Evolutionary conservation across 176 grass and related monocot genomes (phyloP), one percentile per base, ranked within the genome.

Genomic region (Triticum monococcum): DNA sequence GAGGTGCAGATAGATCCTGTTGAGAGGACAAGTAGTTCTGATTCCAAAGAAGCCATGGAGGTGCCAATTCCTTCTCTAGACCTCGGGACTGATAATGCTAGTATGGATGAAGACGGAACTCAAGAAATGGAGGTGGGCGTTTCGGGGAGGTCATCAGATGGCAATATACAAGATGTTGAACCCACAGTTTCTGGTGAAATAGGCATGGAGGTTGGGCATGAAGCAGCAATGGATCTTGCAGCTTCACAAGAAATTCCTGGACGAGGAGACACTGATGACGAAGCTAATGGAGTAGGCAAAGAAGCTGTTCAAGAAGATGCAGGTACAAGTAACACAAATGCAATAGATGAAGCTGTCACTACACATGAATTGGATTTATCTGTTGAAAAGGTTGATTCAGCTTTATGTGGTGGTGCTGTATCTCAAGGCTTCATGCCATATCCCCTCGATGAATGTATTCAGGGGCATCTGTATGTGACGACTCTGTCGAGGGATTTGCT

Each of bases 401-500:
- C 68, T 79, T 68, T 60, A 56, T 64, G 43, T 86, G 61, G 36
- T 30, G 75, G 9, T 68, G 63, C 2, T 35, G 18, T 75, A 26
- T 63, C 17, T n/a, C 77, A 77, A 64, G 37, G 24, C 65, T 74
- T 59, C 14, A 59, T 77, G 76, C 66, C 68, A 71, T 77, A 85
- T 81, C 84, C 26, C 81, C 75, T 90, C 41, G 97, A 96, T 52
- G 97, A 96, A 71, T 78, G 65, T 83, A 86, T 91, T 73, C 80
- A 33, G 77, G 90, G 82, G n/a, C 83, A 96, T 74, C 76, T 98
- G 26, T 98, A 96, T 20, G 57, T 86, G 84, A 79, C 81, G 81
- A 89, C 75, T 70, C 2, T 96, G 23, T 88, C 75, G 4, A 98
- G 87, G 81, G 88, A 98, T 84, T 89, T 94, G 92, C 84, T 96